A percentile compares a stretch with the other conserved stretches of the same genome.
Evolutionary conservation across 108 stramenopile genomes (phyloP).

Genomic region (Schizochytrium sp.): DNA sequence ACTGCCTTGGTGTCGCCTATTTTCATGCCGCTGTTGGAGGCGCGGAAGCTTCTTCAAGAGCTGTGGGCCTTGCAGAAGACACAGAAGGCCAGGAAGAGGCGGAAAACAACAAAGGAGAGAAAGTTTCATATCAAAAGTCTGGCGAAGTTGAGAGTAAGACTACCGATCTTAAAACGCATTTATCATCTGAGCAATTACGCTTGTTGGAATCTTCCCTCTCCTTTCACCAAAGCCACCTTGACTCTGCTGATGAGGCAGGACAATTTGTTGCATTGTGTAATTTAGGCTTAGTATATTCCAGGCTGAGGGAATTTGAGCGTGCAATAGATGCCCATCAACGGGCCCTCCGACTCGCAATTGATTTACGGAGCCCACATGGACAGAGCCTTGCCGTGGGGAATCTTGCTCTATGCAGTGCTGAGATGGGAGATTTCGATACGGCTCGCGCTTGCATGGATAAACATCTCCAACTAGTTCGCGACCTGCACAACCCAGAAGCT

Average conservation of each 20-base stretch:
- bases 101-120: background rate
- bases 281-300: background rate
- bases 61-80: conserved; percentile 25
- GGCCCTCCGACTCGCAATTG: conserved; percentile 29
- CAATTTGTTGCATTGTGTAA: conserved; percentile 45
- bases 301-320: background rate
- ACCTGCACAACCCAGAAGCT: conserved; percentile 40
- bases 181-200: background rate
- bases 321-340: conserved; percentile 38
- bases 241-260: conserved; percentile 31
- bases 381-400: conserved; percentile 54
- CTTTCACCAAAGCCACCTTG: conserved; percentile 21
- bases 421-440: conserved; percentile 51
- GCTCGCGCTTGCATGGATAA: conserved; percentile 56
- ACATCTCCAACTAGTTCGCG: conserved; percentile 19
- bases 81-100: background rate
- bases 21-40: conserved; percentile 41
- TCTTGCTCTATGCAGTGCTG: conserved; percentile 52
- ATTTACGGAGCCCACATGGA: conserved; percentile 48
- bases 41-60: background rate
- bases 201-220: background rate
- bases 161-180: background rate
- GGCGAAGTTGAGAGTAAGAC: background rate
- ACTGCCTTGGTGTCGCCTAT: conserved; percentile 22
- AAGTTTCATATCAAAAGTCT: background rate